A percentile compares a stretch with the other conserved stretches of the same genome.
phyloP scores from a whole-genome alignment of 495 filamentous ascomycete genomes.

The Aspergillus ostianus region DNA sequence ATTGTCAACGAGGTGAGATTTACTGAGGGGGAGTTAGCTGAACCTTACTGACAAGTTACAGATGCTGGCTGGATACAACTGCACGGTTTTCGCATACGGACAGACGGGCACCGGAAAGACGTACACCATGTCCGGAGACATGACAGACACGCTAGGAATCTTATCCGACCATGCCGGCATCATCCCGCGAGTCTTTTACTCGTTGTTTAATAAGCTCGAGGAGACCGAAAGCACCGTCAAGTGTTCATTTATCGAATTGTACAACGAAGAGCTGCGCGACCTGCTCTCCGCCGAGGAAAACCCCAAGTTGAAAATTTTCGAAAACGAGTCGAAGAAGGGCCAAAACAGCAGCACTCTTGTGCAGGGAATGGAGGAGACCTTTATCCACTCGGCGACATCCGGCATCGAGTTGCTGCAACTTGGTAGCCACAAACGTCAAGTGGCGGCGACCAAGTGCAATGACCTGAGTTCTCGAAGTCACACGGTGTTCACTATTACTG shows the following conservation, averaged over 20 bases:
- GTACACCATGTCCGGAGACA: slow-evolving; percentile 98
- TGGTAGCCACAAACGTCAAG: slow-evolving; percentile 90
- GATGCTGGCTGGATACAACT: slow-evolving; percentile 97
- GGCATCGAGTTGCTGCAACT: slow-evolving; percentile 86
- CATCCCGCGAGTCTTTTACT: slow-evolving; percentile 83
- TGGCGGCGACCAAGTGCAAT: slow-evolving; percentile 97
- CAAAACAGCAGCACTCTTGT: slow-evolving; percentile 71
- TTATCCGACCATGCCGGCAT: slow-evolving; percentile 91
- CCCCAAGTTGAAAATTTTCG: slow-evolving; percentile 89
- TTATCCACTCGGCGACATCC: slow-evolving; percentile 78
- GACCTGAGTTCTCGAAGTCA: slow-evolving; percentile 94
- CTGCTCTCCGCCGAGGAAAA: slow-evolving; percentile 77
- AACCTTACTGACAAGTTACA: slow-evolving; percentile 33
- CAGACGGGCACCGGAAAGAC: slow-evolving; percentile 98
- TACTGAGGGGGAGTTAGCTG: neutral
- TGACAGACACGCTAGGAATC: slow-evolving; percentile 79
- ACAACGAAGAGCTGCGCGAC: slow-evolving; percentile 95
- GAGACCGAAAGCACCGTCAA: slow-evolving; percentile 88
- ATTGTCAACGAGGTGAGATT: slow-evolving; percentile 81
- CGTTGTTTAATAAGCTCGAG: slow-evolving; percentile 81
- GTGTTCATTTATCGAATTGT: slow-evolving; percentile 97
- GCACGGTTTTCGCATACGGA: slow-evolving; percentile 97
- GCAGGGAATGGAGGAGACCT: slow-evolving; percentile 95
- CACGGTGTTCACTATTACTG: slow-evolving; percentile 93
- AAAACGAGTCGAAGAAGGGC: slow-evolving; percentile 82